Base-by-base conservation (phyloP, 768 basidiomycete species). In the Rhodocollybia butyracea region DNA sequence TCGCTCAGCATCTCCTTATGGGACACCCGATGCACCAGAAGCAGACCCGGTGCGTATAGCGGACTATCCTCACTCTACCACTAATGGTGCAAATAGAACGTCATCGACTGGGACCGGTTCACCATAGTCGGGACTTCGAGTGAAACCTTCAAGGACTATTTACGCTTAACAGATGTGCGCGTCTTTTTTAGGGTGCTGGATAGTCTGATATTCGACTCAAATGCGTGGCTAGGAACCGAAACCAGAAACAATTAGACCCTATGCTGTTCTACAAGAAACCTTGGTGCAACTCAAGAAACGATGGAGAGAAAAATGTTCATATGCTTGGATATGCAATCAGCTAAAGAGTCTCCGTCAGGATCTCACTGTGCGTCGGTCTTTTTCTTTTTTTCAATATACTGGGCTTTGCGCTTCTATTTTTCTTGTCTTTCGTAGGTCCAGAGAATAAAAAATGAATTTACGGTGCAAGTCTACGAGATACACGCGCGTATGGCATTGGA, bases 301-400 rank as follows among this genome's bases (percentile, higher is more conserved):
- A 56, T 98, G 96, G 94, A 80, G 85, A 63, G 80, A 88, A 60
- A 91, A 89, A 66, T 68, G 69, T 15, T 70, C 77, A 0, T 97
- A 98, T 65, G 73, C 81, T 55, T 99, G 93, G 87, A 92, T 98
- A 66, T 94, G 96, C 68, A 97, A 90, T 65, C 97, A 99, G 70
- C 93, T 99, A 76, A 98, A 99, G 78, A 94, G 91, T 68, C 74
- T 99, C 56, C 85, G 97, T 39, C 97, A 98, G 70, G 97, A 99
- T 76, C 79, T 99, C 58, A 98, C 95, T 62, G 96, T 96, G 74
- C 75, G 91, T 82, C 43, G 30, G 56, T 43, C 55, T 47, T 27
- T 41, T 53, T 54, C 38, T 58, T 30, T 22, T 39, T 19, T 19
- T 32, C 43, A 64, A 63, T 78, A 71, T 39, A 43, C 46, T 53